A percentile compares a stretch with the other conserved stretches of the same genome.
phyloP scores from a whole-genome alignment of 805 yeast genomes.

The Candida awuae region DNA sequence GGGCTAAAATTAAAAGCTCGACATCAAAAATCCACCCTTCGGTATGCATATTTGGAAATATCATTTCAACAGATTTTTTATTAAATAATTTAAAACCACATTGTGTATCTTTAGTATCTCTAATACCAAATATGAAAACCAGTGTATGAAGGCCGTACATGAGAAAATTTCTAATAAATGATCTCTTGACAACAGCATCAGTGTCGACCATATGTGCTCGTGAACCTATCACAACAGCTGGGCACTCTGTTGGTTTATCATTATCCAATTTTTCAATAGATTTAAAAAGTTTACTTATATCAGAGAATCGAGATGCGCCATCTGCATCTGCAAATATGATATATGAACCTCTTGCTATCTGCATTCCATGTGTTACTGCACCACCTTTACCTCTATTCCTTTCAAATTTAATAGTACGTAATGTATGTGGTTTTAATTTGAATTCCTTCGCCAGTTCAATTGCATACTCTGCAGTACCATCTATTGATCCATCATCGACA shows the following conservation, averaged over 20 bases:
- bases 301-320: slow-evolving; percentile 83
- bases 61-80: slow-evolving; percentile 48
- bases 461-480: slow-evolving; percentile 70
- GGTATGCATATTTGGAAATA: slow-evolving; percentile 89
- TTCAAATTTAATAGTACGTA: slow-evolving; percentile 64
- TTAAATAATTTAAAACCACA: slow-evolving; percentile 95
- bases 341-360: slow-evolving; percentile 62
- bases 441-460: slow-evolving; percentile 48
- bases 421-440: slow-evolving; percentile 43
- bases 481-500: slow-evolving; percentile 88
- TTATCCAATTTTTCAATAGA: slow-evolving; percentile 30
- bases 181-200: slow-evolving; percentile 93
- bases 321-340: slow-evolving; percentile 94
- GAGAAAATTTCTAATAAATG: slow-evolving; percentile 77
- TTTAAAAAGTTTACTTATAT: slow-evolving; percentile 44
- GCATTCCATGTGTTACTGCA: slow-evolving; percentile 90
- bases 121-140: slow-evolving; percentile 82
- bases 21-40: slow-evolving; percentile 99
- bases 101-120: slow-evolving; percentile 85
- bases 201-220: slow-evolving; percentile 95
- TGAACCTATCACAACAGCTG: slow-evolving; percentile 80
- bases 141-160: slow-evolving; percentile 89
- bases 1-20: slow-evolving; percentile 77
- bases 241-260: slow-evolving; percentile 19
- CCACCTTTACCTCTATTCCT: slow-evolving; percentile 93